These are phyloP conservation scores for Tolypocladium cylindrosporum DNA, from an alignment of 2,329 filamentous ascomycete species.

Conservation along the genomic window DNA sequence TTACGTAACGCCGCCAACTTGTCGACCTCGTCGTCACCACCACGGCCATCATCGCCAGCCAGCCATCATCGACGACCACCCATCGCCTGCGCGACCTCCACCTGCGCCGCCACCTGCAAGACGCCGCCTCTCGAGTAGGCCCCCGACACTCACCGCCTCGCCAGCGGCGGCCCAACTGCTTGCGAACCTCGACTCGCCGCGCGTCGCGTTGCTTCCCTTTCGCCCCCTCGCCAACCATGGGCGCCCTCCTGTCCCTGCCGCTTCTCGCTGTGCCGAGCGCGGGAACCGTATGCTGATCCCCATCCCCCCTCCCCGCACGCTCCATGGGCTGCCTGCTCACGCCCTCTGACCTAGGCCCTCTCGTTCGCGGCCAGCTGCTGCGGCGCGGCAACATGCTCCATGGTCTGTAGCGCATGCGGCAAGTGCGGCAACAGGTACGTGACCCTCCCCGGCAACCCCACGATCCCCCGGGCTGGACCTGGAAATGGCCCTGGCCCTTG, in stretches of 20 bases:
- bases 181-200: background rate
- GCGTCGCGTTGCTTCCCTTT: background rate
- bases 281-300: constrained; percentile 58
- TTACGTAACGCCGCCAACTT: background rate
- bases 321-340: background rate
- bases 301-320: background rate
- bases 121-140: background rate
- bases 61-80: background rate
- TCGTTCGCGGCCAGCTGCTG: constrained; percentile 85
- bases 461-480: background rate
- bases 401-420: constrained; percentile 88
- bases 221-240: constrained; percentile 48
- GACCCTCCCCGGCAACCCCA: background rate
- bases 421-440: constrained; percentile 88
- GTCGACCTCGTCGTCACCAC: background rate
- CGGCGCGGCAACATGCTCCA: constrained; percentile 91
- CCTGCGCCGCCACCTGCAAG: background rate
- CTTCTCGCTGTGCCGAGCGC: constrained; percentile 80
- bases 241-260: constrained; percentile 81
- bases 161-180: background rate
- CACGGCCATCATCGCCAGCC: background rate
- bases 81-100: background rate
- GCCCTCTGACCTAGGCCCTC: constrained; percentile 43
- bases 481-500: background rate
- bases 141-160: background rate